Evolutionary conservation across 2,329 filamentous ascomycete species (phyloP).

Genomic region (Lecanicillium sp.): DNA sequence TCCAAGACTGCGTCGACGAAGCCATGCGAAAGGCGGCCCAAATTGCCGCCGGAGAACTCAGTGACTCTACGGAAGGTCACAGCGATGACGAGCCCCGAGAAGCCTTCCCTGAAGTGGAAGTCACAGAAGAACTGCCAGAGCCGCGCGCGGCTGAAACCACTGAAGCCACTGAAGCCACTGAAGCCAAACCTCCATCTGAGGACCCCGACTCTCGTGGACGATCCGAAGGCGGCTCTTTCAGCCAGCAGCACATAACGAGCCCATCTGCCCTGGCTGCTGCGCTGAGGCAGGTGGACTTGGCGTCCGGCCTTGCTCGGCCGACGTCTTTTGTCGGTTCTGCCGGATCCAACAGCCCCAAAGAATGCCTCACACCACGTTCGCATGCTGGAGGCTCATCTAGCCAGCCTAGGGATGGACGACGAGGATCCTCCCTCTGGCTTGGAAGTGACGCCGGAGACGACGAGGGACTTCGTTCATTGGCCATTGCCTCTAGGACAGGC

Average conservation of each 20-base stretch:
- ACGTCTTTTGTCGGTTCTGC: slow-evolving; percentile 58
- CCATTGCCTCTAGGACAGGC: slow-evolving; percentile 58
- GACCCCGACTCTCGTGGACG: slow-evolving; percentile 9
- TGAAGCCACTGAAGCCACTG: slow-evolving; percentile 12
- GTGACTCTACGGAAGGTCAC: slow-evolving; percentile 62
- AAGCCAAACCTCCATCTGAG: background rate
- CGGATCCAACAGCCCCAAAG: slow-evolving; percentile 80
- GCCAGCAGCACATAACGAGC: slow-evolving; percentile 20
- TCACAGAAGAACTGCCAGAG: slow-evolving; percentile 11
- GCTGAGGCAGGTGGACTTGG: slow-evolving; percentile 32
- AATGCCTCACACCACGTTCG: slow-evolving; percentile 85
- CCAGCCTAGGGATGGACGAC: slow-evolving; percentile 57
- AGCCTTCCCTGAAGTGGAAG: slow-evolving; percentile 9
- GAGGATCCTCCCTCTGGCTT: slow-evolving; percentile 63
- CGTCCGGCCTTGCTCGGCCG: slow-evolving; percentile 37
- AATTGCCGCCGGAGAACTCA: slow-evolving; percentile 77
- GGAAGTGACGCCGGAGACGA: slow-evolving; percentile 84
- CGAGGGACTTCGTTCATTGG: slow-evolving; percentile 76
- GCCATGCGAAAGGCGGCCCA: slow-evolving; percentile 83
- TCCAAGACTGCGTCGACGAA: slow-evolving; percentile 92
- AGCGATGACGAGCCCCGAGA: slow-evolving; percentile 22
- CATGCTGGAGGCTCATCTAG: slow-evolving; percentile 54
- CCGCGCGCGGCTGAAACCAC: slow-evolving; percentile 24
- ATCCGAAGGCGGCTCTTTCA: slow-evolving; percentile 41
- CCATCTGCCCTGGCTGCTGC: slow-evolving; percentile 50